Base-by-base conservation (phyloP, 1,284 basidiomycete species). In the Cryptococcus deneoformans region DNA sequence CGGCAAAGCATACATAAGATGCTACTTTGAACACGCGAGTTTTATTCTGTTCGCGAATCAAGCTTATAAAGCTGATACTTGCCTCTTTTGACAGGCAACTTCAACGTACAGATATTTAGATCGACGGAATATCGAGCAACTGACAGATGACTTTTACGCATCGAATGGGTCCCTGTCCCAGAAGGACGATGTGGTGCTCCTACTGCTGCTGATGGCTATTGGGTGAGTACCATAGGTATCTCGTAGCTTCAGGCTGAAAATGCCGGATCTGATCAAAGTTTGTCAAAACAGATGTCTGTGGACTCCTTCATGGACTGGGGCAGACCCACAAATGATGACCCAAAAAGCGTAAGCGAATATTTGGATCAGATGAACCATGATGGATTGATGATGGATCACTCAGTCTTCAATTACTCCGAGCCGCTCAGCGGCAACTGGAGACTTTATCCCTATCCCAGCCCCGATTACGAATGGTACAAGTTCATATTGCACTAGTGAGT, bases 291-390 rank as follows among this genome's bases (percentile, higher is more conserved):
- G 50, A 11, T 52, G 50, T 11, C 50, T 52, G 6, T 52, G 50
- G 50, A 52, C 50, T n/a, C 50, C 50, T n/a, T 52, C 50, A 2
- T 52, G 50, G 50, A 52, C 50, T n/a, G 50, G 50, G n/a, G 50
- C 36, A 5, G 50, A 52, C 8, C 42, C 50, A n/a, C 50, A 52
- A 11, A 29, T 10, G 16, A 52, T 44, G 50, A 52, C 50, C 29
- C 38, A 43, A 4, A 52, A 34, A 45, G 20, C 50, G 50, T 52
- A 14, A 52, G 50, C 14, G 11, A n/a, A 5, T 10, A n/a, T 29
- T 29, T 4, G 29, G 29, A 29, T 29, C 29, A 29, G 29, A 29
- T 29, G 29, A 29, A 29, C 7, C 7, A 24, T 9, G 38, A 4
- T 42, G 14, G 2, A 42, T n/a, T 5, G 39, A 8, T 44, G 12